Evolutionary conservation across 2,329 filamentous ascomycete species (phyloP).

Genomic region (Polytolypa hystricis): DNA sequence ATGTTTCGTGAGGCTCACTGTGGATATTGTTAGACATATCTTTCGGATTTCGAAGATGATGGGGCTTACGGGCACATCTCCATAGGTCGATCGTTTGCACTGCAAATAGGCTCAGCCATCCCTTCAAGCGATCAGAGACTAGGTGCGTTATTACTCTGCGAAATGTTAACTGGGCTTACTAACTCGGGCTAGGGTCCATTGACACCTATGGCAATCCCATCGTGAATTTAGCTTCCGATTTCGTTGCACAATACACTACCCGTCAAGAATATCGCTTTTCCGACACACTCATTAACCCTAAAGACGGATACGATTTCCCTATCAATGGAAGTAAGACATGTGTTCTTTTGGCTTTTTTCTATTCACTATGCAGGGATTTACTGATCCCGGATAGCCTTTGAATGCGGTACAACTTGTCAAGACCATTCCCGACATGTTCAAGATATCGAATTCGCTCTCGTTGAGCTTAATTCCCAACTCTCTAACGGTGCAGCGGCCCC

Average conservation of each 20-base stretch:
- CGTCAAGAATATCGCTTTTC: conserved; percentile 90
- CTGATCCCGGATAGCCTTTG: too few relatives aligned
- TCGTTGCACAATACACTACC: conserved; percentile 92
- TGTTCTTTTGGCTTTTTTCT: conserved; percentile 43
- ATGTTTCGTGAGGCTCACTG: conserved; percentile 1
- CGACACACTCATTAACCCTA: conserved; percentile 45
- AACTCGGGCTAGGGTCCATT: conserved; percentile 45
- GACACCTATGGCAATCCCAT: conserved; percentile 61
- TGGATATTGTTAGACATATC: conserved; percentile 55
- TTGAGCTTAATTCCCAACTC: conserved; percentile 29
- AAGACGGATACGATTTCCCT: not conserved
- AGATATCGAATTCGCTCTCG: conserved; percentile 6
- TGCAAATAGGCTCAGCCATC: conserved; percentile 82
- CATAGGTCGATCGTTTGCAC: conserved; percentile 82
- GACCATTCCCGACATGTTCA: too few relatives aligned
- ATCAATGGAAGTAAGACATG: not conserved
- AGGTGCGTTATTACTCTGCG: conserved; percentile 25
- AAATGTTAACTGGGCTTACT: too few relatives aligned
- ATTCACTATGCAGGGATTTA: too few relatives aligned
- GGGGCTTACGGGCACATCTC: conserved; percentile 85
- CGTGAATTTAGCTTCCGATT: conserved; percentile 89
- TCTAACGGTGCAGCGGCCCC: conserved; percentile 58
- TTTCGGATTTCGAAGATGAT: conserved; percentile 90
- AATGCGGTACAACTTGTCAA: too few relatives aligned
- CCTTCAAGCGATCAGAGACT: conserved; percentile 78